Evolutionary conservation across 345 rosid species (phyloP).

Genomic region (Moricandia arvensis): DNA sequence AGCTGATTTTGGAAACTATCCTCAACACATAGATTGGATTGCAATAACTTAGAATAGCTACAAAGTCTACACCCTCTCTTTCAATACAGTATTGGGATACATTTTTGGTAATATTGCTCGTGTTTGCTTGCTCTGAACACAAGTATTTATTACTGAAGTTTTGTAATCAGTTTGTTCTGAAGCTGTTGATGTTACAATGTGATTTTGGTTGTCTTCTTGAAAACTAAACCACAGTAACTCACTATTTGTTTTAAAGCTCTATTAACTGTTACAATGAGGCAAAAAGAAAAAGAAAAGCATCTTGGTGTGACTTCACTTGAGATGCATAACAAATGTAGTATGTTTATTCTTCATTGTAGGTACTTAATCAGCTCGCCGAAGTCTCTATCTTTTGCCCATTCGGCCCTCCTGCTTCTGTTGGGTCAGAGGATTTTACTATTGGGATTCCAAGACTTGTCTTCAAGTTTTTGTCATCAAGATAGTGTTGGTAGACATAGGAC

Average conservation of each 20-base stretch:
- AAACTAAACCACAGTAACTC: neutral
- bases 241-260: neutral
- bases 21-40: conserved; percentile 1
- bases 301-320: no score
- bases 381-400: conserved; percentile 1
- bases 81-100: neutral
- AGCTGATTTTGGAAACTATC: conserved; percentile 27
- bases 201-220: neutral
- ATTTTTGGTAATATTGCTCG: neutral
- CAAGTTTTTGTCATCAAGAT: conserved; percentile 34
- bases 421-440: conserved; percentile 2
- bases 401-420: conserved; percentile 17
- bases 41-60: conserved; percentile 24
- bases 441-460: conserved; percentile 16
- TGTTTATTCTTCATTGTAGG: conserved; percentile 1
- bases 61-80: neutral
- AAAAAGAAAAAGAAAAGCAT: neutral
- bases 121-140: conserved; percentile 10
- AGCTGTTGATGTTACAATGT: neutral
- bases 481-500: conserved; percentile 42
- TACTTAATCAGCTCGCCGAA: neutral
- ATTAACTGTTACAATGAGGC: conserved; percentile 21
- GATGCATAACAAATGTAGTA: neutral
- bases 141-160: neutral
- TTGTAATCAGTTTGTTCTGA: conserved; percentile 5